Conservation (phyloP, 2,329 filamentous ascomycete species). For the Fusarium miscanthi region DNA sequence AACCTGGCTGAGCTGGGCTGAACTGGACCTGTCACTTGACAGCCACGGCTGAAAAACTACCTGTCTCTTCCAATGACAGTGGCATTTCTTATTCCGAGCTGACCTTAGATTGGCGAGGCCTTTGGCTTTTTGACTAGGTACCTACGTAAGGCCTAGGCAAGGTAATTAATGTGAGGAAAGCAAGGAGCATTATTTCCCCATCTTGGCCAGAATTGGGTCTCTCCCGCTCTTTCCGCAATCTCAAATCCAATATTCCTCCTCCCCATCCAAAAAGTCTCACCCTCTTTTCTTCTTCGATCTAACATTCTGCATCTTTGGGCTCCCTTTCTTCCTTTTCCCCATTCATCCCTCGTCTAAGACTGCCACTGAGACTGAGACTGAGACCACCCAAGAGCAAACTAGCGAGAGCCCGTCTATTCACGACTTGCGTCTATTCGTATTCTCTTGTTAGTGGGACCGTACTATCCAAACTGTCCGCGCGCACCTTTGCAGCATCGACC, state of each 20-base stretch:
- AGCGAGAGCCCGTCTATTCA: constrained; percentile 6
- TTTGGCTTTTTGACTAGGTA: constrained; percentile 1
- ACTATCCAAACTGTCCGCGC: background rate
- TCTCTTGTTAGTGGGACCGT: constrained; percentile 17
- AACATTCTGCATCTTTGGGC: constrained; percentile 8
- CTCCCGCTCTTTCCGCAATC: constrained; percentile 32
- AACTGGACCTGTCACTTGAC: background rate
- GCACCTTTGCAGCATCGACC: constrained; percentile 33
- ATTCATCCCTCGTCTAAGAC: constrained; percentile 31
- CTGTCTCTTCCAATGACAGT: constrained; percentile 17
- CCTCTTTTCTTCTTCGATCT: constrained; percentile 12
- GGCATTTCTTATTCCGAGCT: constrained; percentile 8
- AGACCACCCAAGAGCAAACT: constrained; percentile 23
- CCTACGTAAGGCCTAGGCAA: constrained; percentile 9
- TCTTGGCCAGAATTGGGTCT: constrained; percentile 27
- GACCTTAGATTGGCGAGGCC: constrained; percentile 31
- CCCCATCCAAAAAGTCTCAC: constrained; percentile 11
- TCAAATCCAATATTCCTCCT: constrained; percentile 18
- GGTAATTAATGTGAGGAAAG: constrained; percentile 29
- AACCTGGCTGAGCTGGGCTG: constrained; percentile 18
- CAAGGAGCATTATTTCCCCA: constrained; percentile 27
- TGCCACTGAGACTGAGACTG: constrained; percentile 24
- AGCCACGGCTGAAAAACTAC: constrained; percentile 7
- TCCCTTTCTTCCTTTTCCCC: constrained; percentile 6
- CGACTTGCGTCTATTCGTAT: background rate